phyloP scores from a whole-genome alignment of 768 basidiomycete species.

The Pisolithus orientalis region DNA sequence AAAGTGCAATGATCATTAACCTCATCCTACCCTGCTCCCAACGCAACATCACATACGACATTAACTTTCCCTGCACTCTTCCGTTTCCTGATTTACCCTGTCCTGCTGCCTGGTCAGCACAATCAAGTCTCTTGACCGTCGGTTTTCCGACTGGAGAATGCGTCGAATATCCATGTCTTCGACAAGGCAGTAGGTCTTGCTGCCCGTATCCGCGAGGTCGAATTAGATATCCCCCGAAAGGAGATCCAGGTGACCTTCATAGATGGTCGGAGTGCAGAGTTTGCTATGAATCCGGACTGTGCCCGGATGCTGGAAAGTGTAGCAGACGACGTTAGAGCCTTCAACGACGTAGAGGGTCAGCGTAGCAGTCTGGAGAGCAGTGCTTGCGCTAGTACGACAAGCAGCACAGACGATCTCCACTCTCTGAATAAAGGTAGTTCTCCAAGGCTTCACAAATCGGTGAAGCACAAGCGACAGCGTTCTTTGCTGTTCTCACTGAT shows the following conservation, averaged over 20 bases:
- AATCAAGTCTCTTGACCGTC: conserved; percentile 44
- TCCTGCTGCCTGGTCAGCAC: conserved; percentile 49
- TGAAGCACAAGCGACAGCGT: conserved; percentile 62
- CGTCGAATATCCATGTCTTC: conserved; percentile 46
- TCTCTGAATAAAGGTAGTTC: conserved; percentile 7
- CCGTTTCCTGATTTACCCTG: conserved; percentile 33
- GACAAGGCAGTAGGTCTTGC: conserved; percentile 56
- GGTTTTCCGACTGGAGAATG: conserved; percentile 47
- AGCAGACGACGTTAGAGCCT: conserved; percentile 45
- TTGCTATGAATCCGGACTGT: conserved; percentile 40
- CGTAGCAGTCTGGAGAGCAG: conserved; percentile 27
- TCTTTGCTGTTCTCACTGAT: conserved; percentile 68
- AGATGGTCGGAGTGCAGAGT: conserved; percentile 47
- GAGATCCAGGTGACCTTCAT: conserved; percentile 50
- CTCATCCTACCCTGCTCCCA: conserved; percentile 39
- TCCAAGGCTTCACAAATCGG: conserved; percentile 26
- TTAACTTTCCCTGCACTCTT: conserved; percentile 43
- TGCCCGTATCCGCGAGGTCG: conserved; percentile 50
- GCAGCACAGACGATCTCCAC: conserved; percentile 14
- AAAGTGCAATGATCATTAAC: conserved; percentile 48
- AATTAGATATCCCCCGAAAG: conserved; percentile 47
- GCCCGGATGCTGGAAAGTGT: conserved; percentile 44
- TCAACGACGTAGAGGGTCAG: conserved; percentile 30
- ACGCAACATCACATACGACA: conserved; percentile 53
- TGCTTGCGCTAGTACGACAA: conserved; percentile 11